These are phyloP conservation scores for Amylostereum areolatum DNA, from an alignment of 1,284 basidiomycete species.

Conservation along the genomic window DNA sequence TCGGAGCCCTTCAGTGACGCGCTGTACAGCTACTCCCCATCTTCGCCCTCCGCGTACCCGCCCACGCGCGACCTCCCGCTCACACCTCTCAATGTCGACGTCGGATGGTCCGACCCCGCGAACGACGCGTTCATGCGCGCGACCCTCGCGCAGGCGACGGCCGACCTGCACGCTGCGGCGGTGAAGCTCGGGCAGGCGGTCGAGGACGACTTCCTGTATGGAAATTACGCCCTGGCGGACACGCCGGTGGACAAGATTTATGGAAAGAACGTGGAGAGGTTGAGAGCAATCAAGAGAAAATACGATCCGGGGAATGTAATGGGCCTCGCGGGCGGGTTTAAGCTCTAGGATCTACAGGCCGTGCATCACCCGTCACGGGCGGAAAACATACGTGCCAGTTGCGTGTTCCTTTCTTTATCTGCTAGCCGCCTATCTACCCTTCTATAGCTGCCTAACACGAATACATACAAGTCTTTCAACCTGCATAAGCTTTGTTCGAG, in stretches of 20 bases:
- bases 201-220: constrained; percentile 31
- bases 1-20: constrained; percentile 9
- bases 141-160: neutral
- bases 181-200: constrained; percentile 36
- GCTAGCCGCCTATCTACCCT: too few relatives aligned
- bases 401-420: too few relatives aligned
- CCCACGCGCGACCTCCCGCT: constrained; percentile 4
- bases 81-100: neutral
- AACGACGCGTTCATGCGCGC: constrained; percentile 1
- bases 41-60: constrained; percentile 10
- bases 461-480: too few relatives aligned
- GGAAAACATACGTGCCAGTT: too few relatives aligned
- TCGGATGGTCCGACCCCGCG: constrained; percentile 1
- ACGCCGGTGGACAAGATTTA: constrained; percentile 46
- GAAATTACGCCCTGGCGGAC: constrained; percentile 28
- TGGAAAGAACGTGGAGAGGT: constrained; percentile 35
- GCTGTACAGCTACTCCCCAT: constrained; percentile 4
- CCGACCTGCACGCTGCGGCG: constrained; percentile 31
- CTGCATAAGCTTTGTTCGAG: too few relatives aligned
- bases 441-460: too few relatives aligned
- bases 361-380: too few relatives aligned
- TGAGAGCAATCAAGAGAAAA: constrained; percentile 32
- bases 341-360: constrained; percentile 14
- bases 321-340: constrained; percentile 52
- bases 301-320: constrained; percentile 50